phyloP scores from a whole-genome alignment of 345 rosid genomes.

The Eucalyptus paniculata region DNA sequence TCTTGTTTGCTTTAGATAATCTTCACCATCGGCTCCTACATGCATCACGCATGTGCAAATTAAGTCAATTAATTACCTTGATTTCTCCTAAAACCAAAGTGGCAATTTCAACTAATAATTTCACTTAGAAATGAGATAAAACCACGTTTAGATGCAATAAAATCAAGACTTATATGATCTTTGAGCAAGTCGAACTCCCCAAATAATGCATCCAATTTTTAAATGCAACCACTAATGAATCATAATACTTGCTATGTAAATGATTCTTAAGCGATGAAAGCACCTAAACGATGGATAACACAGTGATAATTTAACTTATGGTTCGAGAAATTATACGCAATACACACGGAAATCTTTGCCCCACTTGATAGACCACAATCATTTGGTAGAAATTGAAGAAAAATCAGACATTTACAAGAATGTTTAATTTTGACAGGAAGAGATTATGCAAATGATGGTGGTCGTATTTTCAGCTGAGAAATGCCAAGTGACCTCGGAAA shows the following conservation, averaged over 20 bases:
- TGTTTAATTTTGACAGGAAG: background rate
- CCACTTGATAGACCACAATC: background rate
- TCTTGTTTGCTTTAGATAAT: background rate
- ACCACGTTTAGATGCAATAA: too few relatives aligned
- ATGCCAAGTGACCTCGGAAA: background rate
- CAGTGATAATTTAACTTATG: background rate
- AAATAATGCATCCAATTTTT: too few relatives aligned
- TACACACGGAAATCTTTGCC: background rate
- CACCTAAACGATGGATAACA: background rate
- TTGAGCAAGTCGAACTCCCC: background rate
- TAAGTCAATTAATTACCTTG: background rate
- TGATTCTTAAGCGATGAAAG: background rate
- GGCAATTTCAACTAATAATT: background rate
- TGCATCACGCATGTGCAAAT: background rate
- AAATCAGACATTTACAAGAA: background rate
- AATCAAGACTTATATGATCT: too few relatives aligned
- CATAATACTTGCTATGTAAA: background rate
- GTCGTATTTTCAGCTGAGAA: background rate
- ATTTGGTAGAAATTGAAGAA: background rate
- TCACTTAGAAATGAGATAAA: background rate
- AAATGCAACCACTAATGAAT: background rate
- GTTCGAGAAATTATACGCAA: background rate
- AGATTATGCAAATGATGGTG: background rate
- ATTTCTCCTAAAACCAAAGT: background rate
- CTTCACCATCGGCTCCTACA: background rate